Evolutionary conservation across 2,329 filamentous ascomycete genomes (phyloP).

Genomic region (Pseudogymnoascus sp.): DNA sequence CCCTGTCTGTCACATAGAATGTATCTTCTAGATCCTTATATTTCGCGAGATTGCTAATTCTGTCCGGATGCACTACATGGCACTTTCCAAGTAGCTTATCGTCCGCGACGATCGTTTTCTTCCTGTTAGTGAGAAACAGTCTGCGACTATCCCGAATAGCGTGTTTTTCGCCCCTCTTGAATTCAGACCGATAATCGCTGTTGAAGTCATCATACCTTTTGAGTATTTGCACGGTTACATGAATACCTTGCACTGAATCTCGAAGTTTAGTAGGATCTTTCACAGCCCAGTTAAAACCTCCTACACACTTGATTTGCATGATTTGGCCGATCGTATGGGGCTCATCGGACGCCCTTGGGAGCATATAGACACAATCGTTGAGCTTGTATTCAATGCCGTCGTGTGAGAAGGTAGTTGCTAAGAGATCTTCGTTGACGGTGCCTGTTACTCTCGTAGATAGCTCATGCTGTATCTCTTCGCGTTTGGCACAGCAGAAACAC

Average conservation of each 20-base stretch:
- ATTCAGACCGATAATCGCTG: neutral
- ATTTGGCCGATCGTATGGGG: neutral
- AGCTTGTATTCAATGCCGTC: neutral
- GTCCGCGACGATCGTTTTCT: neutral
- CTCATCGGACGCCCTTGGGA: neutral
- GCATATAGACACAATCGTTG: neutral
- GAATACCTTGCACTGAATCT: neutral
- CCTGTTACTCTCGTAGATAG: neutral
- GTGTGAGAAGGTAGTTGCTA: neutral
- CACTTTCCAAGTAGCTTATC: conserved; percentile 16
- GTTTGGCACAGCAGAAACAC: neutral
- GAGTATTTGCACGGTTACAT: neutral
- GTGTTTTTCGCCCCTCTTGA: neutral
- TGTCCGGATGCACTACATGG: conserved; percentile 11
- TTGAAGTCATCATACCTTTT: conserved; percentile 1
- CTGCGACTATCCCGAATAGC: conserved; percentile 13
- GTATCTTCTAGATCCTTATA: conserved; percentile 16
- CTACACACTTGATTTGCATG: neutral
- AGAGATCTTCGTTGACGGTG: neutral
- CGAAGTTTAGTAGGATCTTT: neutral
- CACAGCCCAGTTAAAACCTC: neutral
- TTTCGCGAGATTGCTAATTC: conserved; percentile 14
- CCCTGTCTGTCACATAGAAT: conserved; percentile 16
- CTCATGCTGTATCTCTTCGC: neutral
- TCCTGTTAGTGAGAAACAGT: conserved; percentile 9